A percentile compares a stretch with the other conserved stretches of the same genome.
Evolutionary conservation across 345 rosid species (phyloP).

Genomic region (Mercurialis annua): DNA sequence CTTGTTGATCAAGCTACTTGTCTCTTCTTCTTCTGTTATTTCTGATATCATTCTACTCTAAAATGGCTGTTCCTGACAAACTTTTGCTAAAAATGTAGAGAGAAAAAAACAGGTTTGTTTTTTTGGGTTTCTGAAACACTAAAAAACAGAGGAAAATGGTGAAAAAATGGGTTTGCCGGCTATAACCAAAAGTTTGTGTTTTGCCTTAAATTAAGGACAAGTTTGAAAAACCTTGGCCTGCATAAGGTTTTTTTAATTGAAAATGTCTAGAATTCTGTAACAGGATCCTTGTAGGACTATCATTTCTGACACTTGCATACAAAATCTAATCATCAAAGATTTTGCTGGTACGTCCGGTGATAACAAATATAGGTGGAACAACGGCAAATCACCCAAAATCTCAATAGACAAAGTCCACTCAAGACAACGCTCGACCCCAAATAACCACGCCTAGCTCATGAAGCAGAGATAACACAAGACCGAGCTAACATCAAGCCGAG

Average conservation of each 20-base stretch:
- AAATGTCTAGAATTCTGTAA: no score
- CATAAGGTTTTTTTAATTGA: neutral
- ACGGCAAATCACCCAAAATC: no score
- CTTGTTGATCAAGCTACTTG: conserved; percentile 16
- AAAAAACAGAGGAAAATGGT: neutral
- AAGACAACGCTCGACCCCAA: no score
- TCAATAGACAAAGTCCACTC: no score
- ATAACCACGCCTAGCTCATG: no score
- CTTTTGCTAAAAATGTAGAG: neutral
- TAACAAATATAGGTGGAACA: no score
- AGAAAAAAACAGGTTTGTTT: neutral
- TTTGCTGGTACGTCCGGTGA: no score
- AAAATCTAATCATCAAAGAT: no score
- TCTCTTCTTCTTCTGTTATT: conserved; percentile 36
- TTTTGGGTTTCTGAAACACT: neutral
- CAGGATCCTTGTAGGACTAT: no score
- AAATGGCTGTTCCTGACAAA: neutral
- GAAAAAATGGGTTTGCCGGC: neutral
- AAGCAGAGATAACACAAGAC: no score
- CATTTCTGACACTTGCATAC: no score
- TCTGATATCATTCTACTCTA: conserved; percentile 28
- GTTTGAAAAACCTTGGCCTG: neutral
- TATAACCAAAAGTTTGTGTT: neutral
- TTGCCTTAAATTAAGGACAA: neutral
- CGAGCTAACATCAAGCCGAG: no score